These are phyloP conservation scores for Chiua virens DNA, from an alignment of 768 basidiomycete species.

Conservation along the genomic window DNA sequence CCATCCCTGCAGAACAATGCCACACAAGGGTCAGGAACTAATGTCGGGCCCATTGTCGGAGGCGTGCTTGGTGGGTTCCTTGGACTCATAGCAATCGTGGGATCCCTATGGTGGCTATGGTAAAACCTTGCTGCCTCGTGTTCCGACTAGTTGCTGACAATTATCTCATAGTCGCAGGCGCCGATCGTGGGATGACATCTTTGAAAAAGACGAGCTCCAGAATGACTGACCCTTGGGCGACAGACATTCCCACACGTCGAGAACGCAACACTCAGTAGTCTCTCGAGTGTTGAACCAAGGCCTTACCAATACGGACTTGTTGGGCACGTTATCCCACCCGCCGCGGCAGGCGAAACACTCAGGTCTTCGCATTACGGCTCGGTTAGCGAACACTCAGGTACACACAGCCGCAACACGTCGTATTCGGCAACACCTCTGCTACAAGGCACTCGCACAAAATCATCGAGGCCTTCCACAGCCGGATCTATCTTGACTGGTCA, in stretches of 20 bases:
- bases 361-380: slow-evolving; percentile 34
- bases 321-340: slow-evolving; percentile 39
- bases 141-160: slow-evolving; percentile 9
- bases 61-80: slow-evolving; percentile 57
- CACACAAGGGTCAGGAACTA: slow-evolving; percentile 21
- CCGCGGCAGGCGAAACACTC: slow-evolving; percentile 30
- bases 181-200: slow-evolving; percentile 50
- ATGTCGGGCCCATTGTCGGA: slow-evolving; percentile 51
- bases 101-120: slow-evolving; percentile 52
- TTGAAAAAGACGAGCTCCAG: slow-evolving; percentile 40
- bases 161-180: slow-evolving; percentile 40
- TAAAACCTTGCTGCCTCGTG: slow-evolving; percentile 26
- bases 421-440: slow-evolving; percentile 26
- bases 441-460: slow-evolving; percentile 9
- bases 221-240: slow-evolving; percentile 26
- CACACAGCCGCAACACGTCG: slow-evolving; percentile 27
- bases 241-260: slow-evolving; percentile 17
- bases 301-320: slow-evolving; percentile 67
- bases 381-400: slow-evolving; percentile 19
- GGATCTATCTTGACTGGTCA: slow-evolving; percentile 40
- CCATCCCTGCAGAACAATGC: slow-evolving; percentile 16
- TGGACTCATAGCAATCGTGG: slow-evolving; percentile 45
- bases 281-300: slow-evolving; percentile 41
- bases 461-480: slow-evolving; percentile 45
- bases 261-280: slow-evolving; percentile 27